Evolutionary conservation across 768 basidiomycete species (phyloP), one percentile per base, ranked within the genome.

Genomic region (Psilocybe tampanensis): DNA sequence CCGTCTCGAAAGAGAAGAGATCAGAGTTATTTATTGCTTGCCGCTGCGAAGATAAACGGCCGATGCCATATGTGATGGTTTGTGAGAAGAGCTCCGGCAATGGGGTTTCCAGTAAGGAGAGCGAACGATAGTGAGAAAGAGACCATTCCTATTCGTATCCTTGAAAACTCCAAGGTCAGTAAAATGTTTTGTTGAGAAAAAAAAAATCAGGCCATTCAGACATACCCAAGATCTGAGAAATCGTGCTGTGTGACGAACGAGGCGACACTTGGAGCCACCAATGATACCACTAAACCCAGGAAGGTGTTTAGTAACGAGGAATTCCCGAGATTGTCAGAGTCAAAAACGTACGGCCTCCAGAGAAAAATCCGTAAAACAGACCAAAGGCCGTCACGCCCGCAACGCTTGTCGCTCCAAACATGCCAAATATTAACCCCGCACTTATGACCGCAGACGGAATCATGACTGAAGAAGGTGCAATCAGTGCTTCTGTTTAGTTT

Each of bases 361-460:
- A 80, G 66, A 82, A 82, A 67, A 83, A 82, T 0, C 83, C 83
- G 62, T 83, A 85, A 49, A 79, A 71, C 19, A 82, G 65, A 8
- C 68, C 78, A 66, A 84, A 81, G 4, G 74, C 64, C 8, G 75
- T 67, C 24, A 79, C 73, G 17, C 81, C 82, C 2, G 67, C 69
- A 24, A 73, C 61, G 47, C 62, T 77, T 6, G 70, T 73, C 0
- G 78, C 79, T n/a, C 76, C 80, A 57, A 84, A 75, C 73, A 84
- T 73, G 8, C 76, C 79, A 55, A 79, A 83, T 11, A 82, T 72
- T 55, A 85, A 58, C n/a, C 69, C 71, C 11, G 74, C 81, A 12
- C 77, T 72, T 15, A 79, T 64, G 41, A 76, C 23, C 34, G 74
- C 69, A 15, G 71, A 74, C 1, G 77, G 74, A 47, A 81, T 77